Conservation (phyloP, 202 grass and related monocot species). For the Panicum hallii region DNA sequence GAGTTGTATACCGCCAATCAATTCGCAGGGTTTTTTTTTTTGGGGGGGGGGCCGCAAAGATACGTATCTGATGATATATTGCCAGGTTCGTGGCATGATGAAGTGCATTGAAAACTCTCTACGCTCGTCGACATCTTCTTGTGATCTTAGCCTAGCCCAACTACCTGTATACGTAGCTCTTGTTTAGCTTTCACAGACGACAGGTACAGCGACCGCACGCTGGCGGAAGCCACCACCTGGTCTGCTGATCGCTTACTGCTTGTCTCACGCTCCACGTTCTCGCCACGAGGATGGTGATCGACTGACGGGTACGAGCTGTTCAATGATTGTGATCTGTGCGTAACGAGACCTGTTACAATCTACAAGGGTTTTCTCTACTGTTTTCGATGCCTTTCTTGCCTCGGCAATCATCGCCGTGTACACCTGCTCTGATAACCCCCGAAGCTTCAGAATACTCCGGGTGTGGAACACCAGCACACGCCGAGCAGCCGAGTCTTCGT, state of each 20-base stretch:
- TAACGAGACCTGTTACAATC: not conserved
- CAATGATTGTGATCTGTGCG: not conserved
- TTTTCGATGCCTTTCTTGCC: not conserved
- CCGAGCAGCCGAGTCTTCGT: not conserved
- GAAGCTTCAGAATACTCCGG: not conserved
- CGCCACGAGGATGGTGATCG: not conserved
- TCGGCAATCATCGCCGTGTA: not conserved
- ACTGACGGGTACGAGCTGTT: not conserved
- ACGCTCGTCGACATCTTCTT: not conserved
- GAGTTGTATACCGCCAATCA: not conserved
- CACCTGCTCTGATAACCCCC: not conserved
- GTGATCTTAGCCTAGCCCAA: not conserved
- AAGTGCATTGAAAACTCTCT: not conserved
- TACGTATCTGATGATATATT: not conserved
- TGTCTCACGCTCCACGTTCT: slow-evolving; percentile 14
- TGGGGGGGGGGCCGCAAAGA: not conserved
- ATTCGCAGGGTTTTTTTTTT: not conserved
- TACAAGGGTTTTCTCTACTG: not conserved
- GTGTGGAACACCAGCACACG: not conserved
- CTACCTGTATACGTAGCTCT: not conserved
- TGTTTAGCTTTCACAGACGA: not conserved
- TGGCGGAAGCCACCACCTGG: not conserved
- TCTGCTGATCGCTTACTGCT: not conserved
- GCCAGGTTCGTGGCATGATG: not conserved
- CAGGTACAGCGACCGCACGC: slow-evolving; percentile 20